Conservation (phyloP, 352 stramenopile genomes). For the Phytophthora tentaculata region DNA sequence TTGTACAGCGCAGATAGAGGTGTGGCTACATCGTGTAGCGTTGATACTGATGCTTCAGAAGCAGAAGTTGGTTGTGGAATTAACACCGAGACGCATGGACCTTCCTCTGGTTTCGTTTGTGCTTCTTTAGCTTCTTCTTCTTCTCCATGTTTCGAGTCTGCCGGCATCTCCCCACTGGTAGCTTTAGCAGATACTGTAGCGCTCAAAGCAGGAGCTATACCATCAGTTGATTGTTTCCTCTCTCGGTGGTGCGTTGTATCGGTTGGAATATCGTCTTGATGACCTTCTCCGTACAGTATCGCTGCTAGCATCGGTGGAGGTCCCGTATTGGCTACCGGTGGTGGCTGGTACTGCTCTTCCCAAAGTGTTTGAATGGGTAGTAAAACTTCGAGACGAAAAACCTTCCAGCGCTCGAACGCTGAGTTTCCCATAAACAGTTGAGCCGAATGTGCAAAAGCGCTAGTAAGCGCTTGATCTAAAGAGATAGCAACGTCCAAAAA, state of each 20-base stretch:
- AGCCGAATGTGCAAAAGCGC: constrained; percentile 59
- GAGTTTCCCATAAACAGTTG: constrained; percentile 55
- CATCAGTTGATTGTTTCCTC: constrained; percentile 18
- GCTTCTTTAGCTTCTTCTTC: neutral
- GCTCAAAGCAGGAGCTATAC: constrained; percentile 12
- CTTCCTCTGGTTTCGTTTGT: constrained; percentile 9
- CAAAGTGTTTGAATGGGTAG: constrained; percentile 69
- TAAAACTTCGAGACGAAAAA: constrained; percentile 55
- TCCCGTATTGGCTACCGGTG: constrained; percentile 8
- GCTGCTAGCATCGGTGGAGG: constrained; percentile 25
- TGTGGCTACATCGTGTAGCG: constrained; percentile 47
- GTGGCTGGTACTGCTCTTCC: constrained; percentile 63
- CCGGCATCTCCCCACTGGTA: neutral
- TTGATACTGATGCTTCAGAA: constrained; percentile 16
- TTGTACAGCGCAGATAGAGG: constrained; percentile 77
- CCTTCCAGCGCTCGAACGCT: constrained; percentile 49
- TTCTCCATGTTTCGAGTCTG: neutral
- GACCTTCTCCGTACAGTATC: constrained; percentile 24
- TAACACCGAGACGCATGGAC: constrained; percentile 21
- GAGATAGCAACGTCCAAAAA: constrained; percentile 81
- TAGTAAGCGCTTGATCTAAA: constrained; percentile 74
- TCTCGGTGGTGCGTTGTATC: constrained; percentile 23
- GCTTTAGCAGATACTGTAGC: neutral
- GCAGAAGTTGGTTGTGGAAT: constrained; percentile 5
- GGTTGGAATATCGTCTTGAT: constrained; percentile 18